Percentiles rank a stretch among this genome's conserved stretches.
phyloP scores from a whole-genome alignment of 2,329 filamentous ascomycete genomes.

The Stagonosporopsis vannaccii region DNA sequence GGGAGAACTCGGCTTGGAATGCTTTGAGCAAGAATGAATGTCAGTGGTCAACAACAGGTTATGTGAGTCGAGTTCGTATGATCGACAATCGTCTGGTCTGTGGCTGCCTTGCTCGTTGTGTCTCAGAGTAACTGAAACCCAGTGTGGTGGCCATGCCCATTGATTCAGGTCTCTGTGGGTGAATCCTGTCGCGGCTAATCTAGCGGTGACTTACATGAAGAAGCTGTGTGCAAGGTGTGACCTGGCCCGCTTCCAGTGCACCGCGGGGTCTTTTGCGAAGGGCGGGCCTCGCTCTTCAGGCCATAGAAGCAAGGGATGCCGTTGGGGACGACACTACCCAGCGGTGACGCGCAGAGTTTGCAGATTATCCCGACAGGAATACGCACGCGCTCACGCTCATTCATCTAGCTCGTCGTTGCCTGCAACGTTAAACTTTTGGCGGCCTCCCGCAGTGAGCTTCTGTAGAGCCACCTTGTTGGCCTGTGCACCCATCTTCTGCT shows the following conservation, averaged over 20 bases:
- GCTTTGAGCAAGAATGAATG: slow-evolving; percentile 46
- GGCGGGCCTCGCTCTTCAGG: slow-evolving; percentile 42
- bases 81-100: slow-evolving; percentile 45
- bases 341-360: slow-evolving; percentile 39
- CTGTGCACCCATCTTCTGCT: slow-evolving; percentile 91
- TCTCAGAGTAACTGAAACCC: slow-evolving; percentile 39
- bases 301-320: slow-evolving; percentile 44
- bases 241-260: slow-evolving; percentile 44
- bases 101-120: slow-evolving; percentile 35
- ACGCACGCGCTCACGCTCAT: slow-evolving; percentile 42
- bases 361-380: slow-evolving; percentile 39
- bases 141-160: slow-evolving; percentile 45
- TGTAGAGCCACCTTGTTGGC: slow-evolving; percentile 90
- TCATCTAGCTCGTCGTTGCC: slow-evolving; percentile 65
- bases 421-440: slow-evolving; percentile 88
- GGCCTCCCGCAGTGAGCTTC: slow-evolving; percentile 81
- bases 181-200: slow-evolving; percentile 37
- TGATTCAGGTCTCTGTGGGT: slow-evolving; percentile 41
- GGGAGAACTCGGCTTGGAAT: slow-evolving; percentile 45
- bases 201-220: slow-evolving; percentile 42
- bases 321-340: slow-evolving; percentile 34
- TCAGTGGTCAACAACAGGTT: slow-evolving; percentile 46
- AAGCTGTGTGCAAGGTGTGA: slow-evolving; percentile 38
- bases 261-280: slow-evolving; percentile 30
- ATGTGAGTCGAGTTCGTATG: slow-evolving; percentile 41